These are phyloP conservation scores for Saccharomycopsis crataegensis DNA, from an alignment of 1,139 yeast species.

Conservation along the genomic window DNA sequence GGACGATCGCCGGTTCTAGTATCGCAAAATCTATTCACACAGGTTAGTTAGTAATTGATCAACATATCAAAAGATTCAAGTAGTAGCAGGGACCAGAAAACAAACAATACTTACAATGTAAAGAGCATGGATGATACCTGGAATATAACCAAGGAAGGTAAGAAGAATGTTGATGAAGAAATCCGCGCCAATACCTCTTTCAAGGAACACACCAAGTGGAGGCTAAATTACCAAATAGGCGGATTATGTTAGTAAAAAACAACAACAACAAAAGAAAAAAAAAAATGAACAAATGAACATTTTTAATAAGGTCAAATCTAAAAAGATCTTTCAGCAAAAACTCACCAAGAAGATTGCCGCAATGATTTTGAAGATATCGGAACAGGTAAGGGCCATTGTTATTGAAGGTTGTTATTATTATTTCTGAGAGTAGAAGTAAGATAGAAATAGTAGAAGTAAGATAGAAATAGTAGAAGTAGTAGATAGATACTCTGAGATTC, in stretches of 20 bases:
- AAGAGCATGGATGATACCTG: conserved; percentile 65
- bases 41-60: not conserved
- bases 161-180: conserved; percentile 68
- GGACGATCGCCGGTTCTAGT: too few relatives aligned
- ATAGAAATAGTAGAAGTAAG: too few relatives aligned
- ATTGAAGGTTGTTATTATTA: not conserved
- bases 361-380: conserved; percentile 55
- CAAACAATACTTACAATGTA: conserved; percentile 31
- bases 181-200: conserved; percentile 69
- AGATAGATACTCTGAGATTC: too few relatives aligned
- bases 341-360: conserved; percentile 24
- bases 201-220: conserved; percentile 72
- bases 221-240: conserved; percentile 43
- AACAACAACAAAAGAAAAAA: not conserved
- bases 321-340: too few relatives aligned
- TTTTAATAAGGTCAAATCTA: too few relatives aligned
- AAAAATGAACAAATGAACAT: too few relatives aligned
- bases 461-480: too few relatives aligned
- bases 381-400: conserved; percentile 44
- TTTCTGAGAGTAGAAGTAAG: too few relatives aligned
- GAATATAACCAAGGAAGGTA: conserved; percentile 71
- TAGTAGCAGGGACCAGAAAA: not conserved
- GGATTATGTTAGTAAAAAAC: not conserved
- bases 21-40: not conserved
- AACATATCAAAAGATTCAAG: not conserved